Conservation (phyloP, 179 eudicot genomes). For the Corrigiola litoralis region DNA sequence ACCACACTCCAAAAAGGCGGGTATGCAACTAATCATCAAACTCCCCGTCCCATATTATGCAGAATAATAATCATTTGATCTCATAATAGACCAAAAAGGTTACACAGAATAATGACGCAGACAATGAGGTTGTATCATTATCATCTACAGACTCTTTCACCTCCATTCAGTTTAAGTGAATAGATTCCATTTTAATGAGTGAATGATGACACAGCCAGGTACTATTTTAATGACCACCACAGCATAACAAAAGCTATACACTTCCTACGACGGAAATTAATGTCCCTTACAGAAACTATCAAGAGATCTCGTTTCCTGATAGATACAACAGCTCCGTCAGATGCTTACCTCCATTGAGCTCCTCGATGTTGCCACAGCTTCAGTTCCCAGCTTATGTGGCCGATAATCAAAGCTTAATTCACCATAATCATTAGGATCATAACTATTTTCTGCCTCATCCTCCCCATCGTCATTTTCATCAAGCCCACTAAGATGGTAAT, state of each 20-base stretch:
- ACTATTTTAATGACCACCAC: background rate
- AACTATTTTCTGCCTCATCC: conserved; percentile 46
- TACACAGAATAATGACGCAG: background rate
- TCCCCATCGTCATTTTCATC: conserved; percentile 58
- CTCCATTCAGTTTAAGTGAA: no score
- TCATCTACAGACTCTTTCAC: no score
- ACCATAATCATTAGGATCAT: conserved; percentile 51
- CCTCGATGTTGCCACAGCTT: conserved; percentile 49
- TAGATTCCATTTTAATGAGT: background rate
- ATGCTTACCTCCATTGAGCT: conserved; percentile 85
- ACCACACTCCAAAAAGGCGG: background rate
- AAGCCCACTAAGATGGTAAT: conserved; percentile 67
- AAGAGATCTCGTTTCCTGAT: no score
- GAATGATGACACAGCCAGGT: background rate
- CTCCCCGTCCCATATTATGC: background rate
- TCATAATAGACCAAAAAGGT: background rate
- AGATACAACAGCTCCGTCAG: conserved; percentile 3
- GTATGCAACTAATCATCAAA: background rate
- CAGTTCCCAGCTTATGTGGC: conserved; percentile 51
- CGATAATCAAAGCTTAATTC: conserved; percentile 76
- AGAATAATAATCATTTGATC: background rate
- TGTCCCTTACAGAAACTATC: no score
- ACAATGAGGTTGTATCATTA: no score
- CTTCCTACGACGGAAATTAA: no score
- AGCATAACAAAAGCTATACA: background rate